Evolutionary conservation across 345 rosid species (phyloP).

Genomic region (Noccaea caerulescens): DNA sequence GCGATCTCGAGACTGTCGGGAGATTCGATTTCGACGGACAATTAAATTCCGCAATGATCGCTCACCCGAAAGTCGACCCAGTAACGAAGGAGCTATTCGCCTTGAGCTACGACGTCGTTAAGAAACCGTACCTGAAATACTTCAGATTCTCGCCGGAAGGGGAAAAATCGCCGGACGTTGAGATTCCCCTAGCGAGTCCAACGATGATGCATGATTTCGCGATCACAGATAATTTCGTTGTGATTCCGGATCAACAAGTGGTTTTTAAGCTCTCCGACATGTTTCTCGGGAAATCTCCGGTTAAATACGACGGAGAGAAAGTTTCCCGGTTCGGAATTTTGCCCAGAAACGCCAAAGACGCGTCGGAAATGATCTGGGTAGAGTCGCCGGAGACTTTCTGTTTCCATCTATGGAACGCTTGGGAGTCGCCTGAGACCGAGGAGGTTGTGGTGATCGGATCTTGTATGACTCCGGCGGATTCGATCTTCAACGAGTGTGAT

Average conservation of each 20-base stretch:
- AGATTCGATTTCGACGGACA: slow-evolving; percentile 71
- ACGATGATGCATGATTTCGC: slow-evolving; percentile 98
- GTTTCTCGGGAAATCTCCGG: slow-evolving; percentile 89
- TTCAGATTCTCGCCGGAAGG: slow-evolving; percentile 71
- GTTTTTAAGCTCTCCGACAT: slow-evolving; percentile 86
- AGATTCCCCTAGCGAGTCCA: slow-evolving; percentile 66
- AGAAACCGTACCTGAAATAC: slow-evolving; percentile 81
- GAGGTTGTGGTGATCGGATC: slow-evolving; percentile 94
- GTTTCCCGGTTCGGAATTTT: slow-evolving; percentile 77
- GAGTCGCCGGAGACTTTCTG: slow-evolving; percentile 85
- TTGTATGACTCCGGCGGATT: slow-evolving; percentile 98
- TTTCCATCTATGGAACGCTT: slow-evolving; percentile 95
- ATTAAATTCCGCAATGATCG: slow-evolving; percentile 77
- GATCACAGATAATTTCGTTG: slow-evolving; percentile 78
- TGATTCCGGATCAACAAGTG: slow-evolving; percentile 92
- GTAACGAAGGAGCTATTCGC: slow-evolving; percentile 71
- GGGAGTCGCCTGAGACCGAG: slow-evolving; percentile 85
- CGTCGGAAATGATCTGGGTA: slow-evolving; percentile 72
- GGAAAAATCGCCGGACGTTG: slow-evolving; percentile 74
- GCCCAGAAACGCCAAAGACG: slow-evolving; percentile 54
- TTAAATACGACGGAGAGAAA: slow-evolving; percentile 77
- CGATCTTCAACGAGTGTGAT: slow-evolving; percentile 90
- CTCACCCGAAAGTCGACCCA: slow-evolving; percentile 91
- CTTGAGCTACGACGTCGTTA: slow-evolving; percentile 78
- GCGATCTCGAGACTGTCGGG: slow-evolving; percentile 78